Percentiles rank a stretch among this genome's conserved stretches.
phyloP scores from a whole-genome alignment of 2,329 filamentous ascomycete species.

The Diaporthe eres region DNA sequence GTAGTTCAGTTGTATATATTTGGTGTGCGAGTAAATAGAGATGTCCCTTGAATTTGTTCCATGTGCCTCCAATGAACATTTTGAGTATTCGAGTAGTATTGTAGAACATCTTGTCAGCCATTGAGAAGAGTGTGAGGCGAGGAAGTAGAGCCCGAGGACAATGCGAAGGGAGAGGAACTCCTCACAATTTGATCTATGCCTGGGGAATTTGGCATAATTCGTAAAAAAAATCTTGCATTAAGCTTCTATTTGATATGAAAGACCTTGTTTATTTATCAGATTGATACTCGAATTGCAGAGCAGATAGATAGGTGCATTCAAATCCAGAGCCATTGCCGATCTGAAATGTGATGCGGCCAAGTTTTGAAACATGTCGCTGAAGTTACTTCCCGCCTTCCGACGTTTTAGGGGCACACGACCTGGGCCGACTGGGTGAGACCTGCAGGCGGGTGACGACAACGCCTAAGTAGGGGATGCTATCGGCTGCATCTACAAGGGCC shows the following conservation, averaged over 20 bases:
- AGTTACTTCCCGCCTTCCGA: constrained; percentile 29
- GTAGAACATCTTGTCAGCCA: not conserved
- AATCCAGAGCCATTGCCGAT: not conserved
- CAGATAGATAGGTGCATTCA: no score
- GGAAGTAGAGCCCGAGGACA: not conserved
- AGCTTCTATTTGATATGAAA: not conserved
- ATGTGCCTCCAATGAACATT: not conserved
- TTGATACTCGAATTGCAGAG: not conserved
- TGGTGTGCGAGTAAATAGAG: not conserved
- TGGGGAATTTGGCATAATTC: no score
- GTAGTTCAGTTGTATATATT: constrained; percentile 4
- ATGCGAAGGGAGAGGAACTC: no score
- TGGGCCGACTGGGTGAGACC: constrained; percentile 19
- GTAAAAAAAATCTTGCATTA: no score
- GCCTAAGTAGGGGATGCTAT: not conserved
- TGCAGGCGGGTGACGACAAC: constrained; percentile 28
- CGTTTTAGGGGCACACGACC: constrained; percentile 19
- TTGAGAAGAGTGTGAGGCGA: not conserved
- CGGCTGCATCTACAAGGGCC: constrained; percentile 18
- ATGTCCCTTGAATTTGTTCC: not conserved
- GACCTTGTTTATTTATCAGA: not conserved
- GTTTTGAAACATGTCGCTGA: constrained; percentile 31
- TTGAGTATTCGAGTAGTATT: not conserved
- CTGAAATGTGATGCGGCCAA: not conserved
- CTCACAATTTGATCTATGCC: no score